Conservation (phyloP, 2,329 filamentous ascomycete species). For the Fusarium pilosicola region DNA sequence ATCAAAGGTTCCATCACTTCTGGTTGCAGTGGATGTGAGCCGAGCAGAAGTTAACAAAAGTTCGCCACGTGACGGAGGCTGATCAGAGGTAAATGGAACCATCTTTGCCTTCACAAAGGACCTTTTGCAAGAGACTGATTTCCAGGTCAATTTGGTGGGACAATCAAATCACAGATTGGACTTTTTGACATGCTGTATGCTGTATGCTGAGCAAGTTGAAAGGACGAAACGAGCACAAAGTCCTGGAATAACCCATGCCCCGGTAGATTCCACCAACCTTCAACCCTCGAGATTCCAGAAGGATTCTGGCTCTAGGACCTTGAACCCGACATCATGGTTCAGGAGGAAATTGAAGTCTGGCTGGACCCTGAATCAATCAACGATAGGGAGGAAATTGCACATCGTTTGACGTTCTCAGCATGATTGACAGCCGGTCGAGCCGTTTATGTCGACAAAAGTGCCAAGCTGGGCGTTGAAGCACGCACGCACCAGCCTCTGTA, state of each 20-base stretch:
- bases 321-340: conserved; percentile 1
- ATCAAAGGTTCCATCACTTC: conserved; percentile 30
- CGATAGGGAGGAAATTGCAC: conserved; percentile 1
- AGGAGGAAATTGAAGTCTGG: neutral
- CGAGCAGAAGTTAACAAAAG: conserved; percentile 25
- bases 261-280: neutral
- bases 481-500: conserved; percentile 1
- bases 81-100: conserved; percentile 17
- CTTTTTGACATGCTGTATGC: neutral
- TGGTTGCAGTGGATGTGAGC: conserved; percentile 15
- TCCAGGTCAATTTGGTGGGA: conserved; percentile 4
- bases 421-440: conserved; percentile 15
- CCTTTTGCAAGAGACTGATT: conserved; percentile 24
- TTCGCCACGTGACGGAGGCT: conserved; percentile 25
- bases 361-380: conserved; percentile 24
- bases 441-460: conserved; percentile 37
- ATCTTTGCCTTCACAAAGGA: conserved; percentile 16
- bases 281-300: conserved; percentile 13
- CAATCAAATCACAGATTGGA: neutral
- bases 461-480: conserved; percentile 15
- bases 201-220: neutral
- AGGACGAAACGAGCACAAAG: neutral
- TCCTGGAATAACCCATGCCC: neutral
- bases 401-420: conserved; percentile 11
- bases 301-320: neutral